A percentile compares a stretch with the other conserved stretches of the same genome.
These are phyloP conservation scores for Alternaria arbusti DNA, from an alignment of 2,329 filamentous ascomycete genomes.

Conservation along the genomic window DNA sequence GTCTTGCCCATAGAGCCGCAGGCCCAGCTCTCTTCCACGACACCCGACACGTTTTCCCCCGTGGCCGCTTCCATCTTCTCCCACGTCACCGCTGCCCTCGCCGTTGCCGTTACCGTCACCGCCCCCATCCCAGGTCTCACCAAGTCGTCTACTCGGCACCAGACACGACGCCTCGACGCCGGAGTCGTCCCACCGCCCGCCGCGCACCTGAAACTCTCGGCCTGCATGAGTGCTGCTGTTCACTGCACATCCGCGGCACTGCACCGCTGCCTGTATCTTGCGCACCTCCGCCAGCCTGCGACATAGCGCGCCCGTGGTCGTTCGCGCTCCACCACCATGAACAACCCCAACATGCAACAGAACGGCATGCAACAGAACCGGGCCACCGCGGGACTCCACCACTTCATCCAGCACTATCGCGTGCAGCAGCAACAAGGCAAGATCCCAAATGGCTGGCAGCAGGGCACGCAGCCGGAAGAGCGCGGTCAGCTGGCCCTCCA, in stretches of 20 bases:
- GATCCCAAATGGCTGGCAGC: slow-evolving; percentile 43
- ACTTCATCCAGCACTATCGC: slow-evolving; percentile 39
- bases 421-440: slow-evolving; percentile 34
- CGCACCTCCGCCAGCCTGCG: slow-evolving; percentile 3
- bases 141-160: slow-evolving; percentile 1
- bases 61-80: not conserved
- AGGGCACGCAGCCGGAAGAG: slow-evolving; percentile 38
- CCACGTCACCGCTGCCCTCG: not conserved
- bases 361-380: slow-evolving; percentile 18
- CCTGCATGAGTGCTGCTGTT: slow-evolving; percentile 30
- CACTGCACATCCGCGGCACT: slow-evolving; percentile 21
- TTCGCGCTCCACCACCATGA: slow-evolving; percentile 36
- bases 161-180: slow-evolving; percentile 6
- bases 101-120: not conserved
- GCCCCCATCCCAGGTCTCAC: not conserved
- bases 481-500: slow-evolving; percentile 40
- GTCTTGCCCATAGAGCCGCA: not conserved
- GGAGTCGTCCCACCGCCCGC: not conserved
- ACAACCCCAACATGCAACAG: slow-evolving; percentile 42
- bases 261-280: slow-evolving; percentile 22
- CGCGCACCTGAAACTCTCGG: not conserved
- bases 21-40: slow-evolving; percentile 1
- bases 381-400: slow-evolving; percentile 28
- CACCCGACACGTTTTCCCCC: not conserved
- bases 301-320: slow-evolving; percentile 5